Base-by-base conservation (phyloP, 306 rosid genomes). In the Amphicarpaea edgeworthii region DNA sequence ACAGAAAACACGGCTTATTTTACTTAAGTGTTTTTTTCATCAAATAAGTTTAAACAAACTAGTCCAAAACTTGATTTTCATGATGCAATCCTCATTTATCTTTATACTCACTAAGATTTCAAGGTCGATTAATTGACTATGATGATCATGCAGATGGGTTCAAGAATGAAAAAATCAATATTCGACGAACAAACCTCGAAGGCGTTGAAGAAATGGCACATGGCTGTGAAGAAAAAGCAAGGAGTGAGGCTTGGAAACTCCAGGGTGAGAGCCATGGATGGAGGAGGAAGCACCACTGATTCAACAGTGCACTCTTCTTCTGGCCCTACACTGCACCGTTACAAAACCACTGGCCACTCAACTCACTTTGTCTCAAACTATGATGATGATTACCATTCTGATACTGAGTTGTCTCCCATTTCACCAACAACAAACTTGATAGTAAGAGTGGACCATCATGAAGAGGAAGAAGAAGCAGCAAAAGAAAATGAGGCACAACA, bases 121-220 rank as follows among this genome's bases (percentile, higher is more conserved):
- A 21, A 32, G 46, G 67, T 19, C 46, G 53, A 41, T 41, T 51
- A 78, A 69, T 28, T 51, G 32, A 76, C 1, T 46, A 21, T n/a
- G 28, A 43, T 68, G 26, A 32, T 62, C 57, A 68, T 72, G 86
- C 88, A 95, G 99, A 95, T 95, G 98, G 99, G 99, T 16, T 86
- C 98, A n/a, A 26, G 76, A 42, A 90, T 95, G 97, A 95, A 95
- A 51, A 89, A 23, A 70, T 86, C 99, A 51, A 84, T 95, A 69
- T 95, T 95, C 47, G 96, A 95, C 17, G 97, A 90, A 50, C 97
- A 95, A 75, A 95, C 99, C 55, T 88, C 97, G 1, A 89, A 83
- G 86, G 99, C 99, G 8, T 86, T 95, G 3, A 90, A 84, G 83
- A 89, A 90, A 60, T 95, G 99, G 99, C 96, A 57, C 79, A 86